These are phyloP conservation scores for Pyrenophora graminea DNA, from an alignment of 2,329 filamentous ascomycete genomes.

Conservation along the genomic window DNA sequence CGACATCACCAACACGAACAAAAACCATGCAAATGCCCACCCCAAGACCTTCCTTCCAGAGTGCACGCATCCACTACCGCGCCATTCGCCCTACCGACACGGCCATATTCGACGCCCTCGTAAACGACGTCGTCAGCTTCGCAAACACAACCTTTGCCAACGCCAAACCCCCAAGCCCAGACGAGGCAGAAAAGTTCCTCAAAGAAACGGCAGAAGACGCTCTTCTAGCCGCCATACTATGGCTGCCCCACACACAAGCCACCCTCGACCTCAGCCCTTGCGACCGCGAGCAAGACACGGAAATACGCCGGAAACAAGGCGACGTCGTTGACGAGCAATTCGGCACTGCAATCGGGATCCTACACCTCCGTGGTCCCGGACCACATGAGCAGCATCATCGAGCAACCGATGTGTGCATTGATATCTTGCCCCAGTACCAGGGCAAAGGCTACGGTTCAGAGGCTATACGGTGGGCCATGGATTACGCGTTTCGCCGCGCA, in stretches of 20 bases:
- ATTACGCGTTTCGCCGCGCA: conserved; percentile 54
- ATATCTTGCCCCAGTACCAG: conserved; percentile 44
- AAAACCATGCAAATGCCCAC: too few species aligned
- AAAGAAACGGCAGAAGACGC: too few species aligned
- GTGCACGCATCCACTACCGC: too few species aligned
- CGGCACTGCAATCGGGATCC: conserved; percentile 19
- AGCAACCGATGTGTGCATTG: conserved; percentile 48
- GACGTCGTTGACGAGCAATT: too few species aligned
- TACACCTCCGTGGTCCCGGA: conserved; percentile 13
- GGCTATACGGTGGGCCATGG: conserved; percentile 53
- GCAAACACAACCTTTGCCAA: conserved; percentile 33
- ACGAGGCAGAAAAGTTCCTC: too few species aligned
- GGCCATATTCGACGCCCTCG: conserved; percentile 30
- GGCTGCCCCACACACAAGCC: too few species aligned
- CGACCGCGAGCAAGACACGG: too few species aligned
- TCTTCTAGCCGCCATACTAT: too few species aligned
- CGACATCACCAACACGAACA: too few species aligned
- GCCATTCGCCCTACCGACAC: conserved; percentile 9
- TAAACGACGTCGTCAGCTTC: conserved; percentile 30
- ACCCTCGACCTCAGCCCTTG: too few species aligned
- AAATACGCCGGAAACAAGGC: too few species aligned
- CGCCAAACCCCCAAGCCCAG: conserved; percentile 17
- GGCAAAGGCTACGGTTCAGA: conserved; percentile 53
- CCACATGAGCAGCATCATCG: conserved; percentile 46
- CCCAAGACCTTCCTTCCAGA: too few species aligned